Percentiles rank a stretch among this genome's conserved stretches.
Evolutionary conservation across 2,329 filamentous ascomycete species (phyloP).

Genomic region (Coniella vitis): DNA sequence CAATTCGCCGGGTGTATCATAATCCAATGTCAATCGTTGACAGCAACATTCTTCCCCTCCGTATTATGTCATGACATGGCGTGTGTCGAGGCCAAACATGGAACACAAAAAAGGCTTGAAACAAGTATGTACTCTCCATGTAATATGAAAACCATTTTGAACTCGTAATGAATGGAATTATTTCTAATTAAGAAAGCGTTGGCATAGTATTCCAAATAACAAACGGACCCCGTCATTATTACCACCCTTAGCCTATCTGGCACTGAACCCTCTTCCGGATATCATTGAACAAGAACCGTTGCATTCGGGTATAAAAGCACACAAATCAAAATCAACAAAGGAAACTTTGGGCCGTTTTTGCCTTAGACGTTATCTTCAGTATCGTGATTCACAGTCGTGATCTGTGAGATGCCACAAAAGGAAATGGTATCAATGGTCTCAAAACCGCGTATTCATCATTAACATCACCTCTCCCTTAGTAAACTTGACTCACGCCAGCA

Average conservation of each 20-base stretch:
- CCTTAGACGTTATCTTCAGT: not conserved
- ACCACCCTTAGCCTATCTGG: not conserved
- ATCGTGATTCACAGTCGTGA: constrained; percentile 8
- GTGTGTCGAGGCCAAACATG: no score
- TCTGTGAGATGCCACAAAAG: not conserved
- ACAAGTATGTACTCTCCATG: no score
- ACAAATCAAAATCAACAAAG: constrained; percentile 2
- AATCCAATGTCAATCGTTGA: no score
- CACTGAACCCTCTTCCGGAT: constrained; percentile 11
- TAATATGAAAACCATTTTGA: no score
- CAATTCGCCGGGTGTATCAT: no score
- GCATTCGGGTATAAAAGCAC: constrained; percentile 11
- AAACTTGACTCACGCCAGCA: constrained; percentile 2
- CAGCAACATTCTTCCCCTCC: no score
- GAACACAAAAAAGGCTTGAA: not conserved
- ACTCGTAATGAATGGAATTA: not conserved
- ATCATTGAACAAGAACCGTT: constrained; percentile 7
- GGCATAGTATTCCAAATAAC: not conserved
- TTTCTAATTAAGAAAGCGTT: not conserved
- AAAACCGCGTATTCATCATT: not conserved
- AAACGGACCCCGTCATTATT: not conserved
- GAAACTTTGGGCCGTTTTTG: not conserved
- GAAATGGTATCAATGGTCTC: not conserved
- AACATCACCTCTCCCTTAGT: not conserved
- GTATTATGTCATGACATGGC: no score